Percentiles rank a stretch among this genome's conserved stretches.
These are phyloP conservation scores for Fraxinus paxiana DNA, from an alignment of 305 asterid genomes.

Conservation along the genomic window DNA sequence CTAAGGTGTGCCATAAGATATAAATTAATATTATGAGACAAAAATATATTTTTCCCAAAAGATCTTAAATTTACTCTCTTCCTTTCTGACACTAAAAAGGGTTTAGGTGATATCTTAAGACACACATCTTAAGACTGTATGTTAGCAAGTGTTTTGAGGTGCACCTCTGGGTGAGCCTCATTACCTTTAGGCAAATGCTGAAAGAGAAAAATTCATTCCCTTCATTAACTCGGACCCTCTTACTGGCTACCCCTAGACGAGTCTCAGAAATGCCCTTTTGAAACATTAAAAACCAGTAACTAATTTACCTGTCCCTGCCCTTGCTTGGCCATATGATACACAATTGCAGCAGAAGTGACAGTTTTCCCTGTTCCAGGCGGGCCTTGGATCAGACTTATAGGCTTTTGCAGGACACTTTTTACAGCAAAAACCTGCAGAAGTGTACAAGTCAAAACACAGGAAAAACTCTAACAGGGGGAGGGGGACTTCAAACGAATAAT, in stretches of 20 bases:
- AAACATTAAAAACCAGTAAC: neutral
- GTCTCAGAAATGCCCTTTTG: neutral
- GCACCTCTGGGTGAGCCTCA: neutral
- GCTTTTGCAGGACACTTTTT: conserved; percentile 95
- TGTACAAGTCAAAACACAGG: conserved; percentile 14
- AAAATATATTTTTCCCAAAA: neutral
- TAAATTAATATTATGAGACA: neutral
- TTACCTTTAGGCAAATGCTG: neutral
- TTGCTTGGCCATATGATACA: conserved; percentile 99
- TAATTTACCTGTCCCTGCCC: conserved; percentile 96
- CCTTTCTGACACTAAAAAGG: neutral
- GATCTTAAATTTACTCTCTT: neutral
- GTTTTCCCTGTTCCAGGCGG: conserved; percentile 99
- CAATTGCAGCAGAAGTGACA: conserved; percentile 98
- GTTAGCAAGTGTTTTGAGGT: neutral
- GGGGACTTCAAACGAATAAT: neutral
- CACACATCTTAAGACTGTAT: neutral
- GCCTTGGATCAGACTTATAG: conserved; percentile 96
- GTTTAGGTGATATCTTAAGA: neutral
- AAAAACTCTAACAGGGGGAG: neutral
- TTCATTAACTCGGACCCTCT: neutral
- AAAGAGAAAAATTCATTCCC: neutral
- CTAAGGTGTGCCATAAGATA: neutral
- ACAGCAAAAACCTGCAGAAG: conserved; percentile 83
- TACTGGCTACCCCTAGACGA: neutral